phyloP scores from a whole-genome alignment of 495 filamentous ascomycete genomes.

The Emericellopsis terricola region DNA sequence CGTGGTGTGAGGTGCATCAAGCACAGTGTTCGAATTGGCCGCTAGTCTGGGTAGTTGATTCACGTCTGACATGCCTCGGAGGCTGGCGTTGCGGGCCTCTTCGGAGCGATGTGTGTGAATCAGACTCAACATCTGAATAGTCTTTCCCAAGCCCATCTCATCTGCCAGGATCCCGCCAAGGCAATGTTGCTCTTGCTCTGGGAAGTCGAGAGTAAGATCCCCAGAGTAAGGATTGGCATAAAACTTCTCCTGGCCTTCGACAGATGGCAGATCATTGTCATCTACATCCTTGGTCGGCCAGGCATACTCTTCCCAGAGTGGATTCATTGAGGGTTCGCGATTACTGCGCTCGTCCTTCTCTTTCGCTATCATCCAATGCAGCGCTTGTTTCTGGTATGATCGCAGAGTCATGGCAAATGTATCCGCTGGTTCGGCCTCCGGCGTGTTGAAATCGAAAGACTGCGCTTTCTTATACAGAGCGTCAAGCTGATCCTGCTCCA shows the following conservation, averaged over 20 bases:
- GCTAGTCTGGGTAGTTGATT: slow-evolving; percentile 36
- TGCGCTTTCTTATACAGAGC: slow-evolving; percentile 91
- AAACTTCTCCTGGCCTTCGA: slow-evolving; percentile 50
- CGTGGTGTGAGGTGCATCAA: slow-evolving; percentile 71
- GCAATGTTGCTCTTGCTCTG: slow-evolving; percentile 84
- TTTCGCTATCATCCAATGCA: slow-evolving; percentile 91
- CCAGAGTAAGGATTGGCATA: slow-evolving; percentile 96
- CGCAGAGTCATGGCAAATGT: slow-evolving; percentile 71
- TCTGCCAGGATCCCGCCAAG: slow-evolving; percentile 87
- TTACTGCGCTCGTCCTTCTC: slow-evolving; percentile 58
- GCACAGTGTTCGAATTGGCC: slow-evolving; percentile 29
- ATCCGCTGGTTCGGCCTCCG: slow-evolving; percentile 60
- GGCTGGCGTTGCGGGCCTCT: slow-evolving; percentile 38
- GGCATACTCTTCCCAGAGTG: slow-evolving; percentile 86
- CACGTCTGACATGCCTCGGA: slow-evolving; percentile 18
- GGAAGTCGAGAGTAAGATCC: slow-evolving; percentile 84
- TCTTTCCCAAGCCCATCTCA: slow-evolving; percentile 85
- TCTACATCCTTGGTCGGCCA: slow-evolving; percentile 86
- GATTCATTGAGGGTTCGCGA: slow-evolving; percentile 71
- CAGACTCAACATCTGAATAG: slow-evolving; percentile 91
- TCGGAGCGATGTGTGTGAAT: slow-evolving; percentile 69
- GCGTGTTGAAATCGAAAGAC: slow-evolving; percentile 87
- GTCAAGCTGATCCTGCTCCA: slow-evolving; percentile 91
- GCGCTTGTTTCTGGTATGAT: slow-evolving; percentile 87
- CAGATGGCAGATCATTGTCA: slow-evolving; percentile 46